Evolutionary conservation across 2,329 filamentous ascomycete genomes (phyloP), one percentile per base, ranked within the genome.

Genomic region (Pseudogymnoascus sp.): DNA sequence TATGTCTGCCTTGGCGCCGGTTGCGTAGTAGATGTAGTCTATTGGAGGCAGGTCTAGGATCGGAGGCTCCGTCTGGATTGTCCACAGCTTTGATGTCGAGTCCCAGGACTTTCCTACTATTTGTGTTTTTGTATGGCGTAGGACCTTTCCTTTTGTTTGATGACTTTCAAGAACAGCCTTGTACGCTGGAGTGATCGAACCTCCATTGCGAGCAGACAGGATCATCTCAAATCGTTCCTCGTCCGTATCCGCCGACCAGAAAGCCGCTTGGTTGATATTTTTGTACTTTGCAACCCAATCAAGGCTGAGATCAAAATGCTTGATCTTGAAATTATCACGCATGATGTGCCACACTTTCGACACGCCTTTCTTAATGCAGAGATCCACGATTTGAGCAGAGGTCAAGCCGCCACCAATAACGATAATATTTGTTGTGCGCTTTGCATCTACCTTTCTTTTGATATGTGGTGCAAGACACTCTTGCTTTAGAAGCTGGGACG

Each of bases 231-330:
- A 79, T 2, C 89, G 81, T 73, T 93, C 83, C 25, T 85, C 81
- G 65, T 91, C 87, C 5, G 83, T 84, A 68, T 92, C 88, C 3
- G 88, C 88, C 5, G 84, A 85, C 88, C 89, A 93, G 73, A 93
- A 95, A 0, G 82, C 81, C 0, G 89, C 87, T 71, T 93, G 89
- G 68, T 90, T 85, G 62, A 85, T 83, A 72, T 93, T 93, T 63
- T 87, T 86, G 73, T 89, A 93, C 72, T 93, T 93, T 8, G 88
- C 88, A 74, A 93, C 88, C 90, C 90, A 95, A 59, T 84, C 81
- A 1, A 93, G 79, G 63, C 87, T 84, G 23, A 93, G 82, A 68
- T 93, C 90, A 67, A 93, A 93, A 64, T 88, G 86, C 74, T 93
- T 93, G 60, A 91, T 81, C 64, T 72, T 73, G 14, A 82, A 69